These are phyloP conservation scores for Coprinopsis cinerea DNA, from an alignment of 768 basidiomycete genomes.

Conservation along the genomic window DNA sequence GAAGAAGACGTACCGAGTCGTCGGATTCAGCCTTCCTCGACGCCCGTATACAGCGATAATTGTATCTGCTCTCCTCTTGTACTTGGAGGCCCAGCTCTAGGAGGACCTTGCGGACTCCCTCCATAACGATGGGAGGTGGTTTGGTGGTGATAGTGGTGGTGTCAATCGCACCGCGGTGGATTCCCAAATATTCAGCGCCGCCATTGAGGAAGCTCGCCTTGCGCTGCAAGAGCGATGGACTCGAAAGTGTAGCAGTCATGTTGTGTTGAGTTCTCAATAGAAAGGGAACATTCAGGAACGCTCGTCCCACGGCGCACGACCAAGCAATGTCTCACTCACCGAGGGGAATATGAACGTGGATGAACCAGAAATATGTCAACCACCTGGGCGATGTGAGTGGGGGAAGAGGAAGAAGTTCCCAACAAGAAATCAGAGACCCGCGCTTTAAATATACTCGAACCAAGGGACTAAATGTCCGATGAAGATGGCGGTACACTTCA, in stretches of 20 bases:
- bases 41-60: conserved; percentile 70
- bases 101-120: conserved; percentile 62
- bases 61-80: conserved; percentile 75
- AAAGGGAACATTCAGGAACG: neutral
- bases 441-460: neutral
- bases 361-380: no score
- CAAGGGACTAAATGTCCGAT: neutral
- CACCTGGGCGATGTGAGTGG: no score
- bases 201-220: conserved; percentile 6
- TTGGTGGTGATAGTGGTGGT: conserved; percentile 75
- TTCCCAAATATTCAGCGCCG: conserved; percentile 11
- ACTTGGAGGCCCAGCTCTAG: conserved; percentile 78
- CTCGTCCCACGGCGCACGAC: neutral
- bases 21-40: conserved; percentile 23
- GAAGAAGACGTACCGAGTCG: conserved; percentile 3
- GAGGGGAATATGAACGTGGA: no score
- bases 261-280: neutral
- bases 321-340: no score
- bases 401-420: neutral
- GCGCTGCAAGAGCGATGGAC: neutral
- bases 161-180: conserved; percentile 87
- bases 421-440: neutral
- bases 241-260: neutral
- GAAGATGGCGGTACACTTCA: neutral
- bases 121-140: conserved; percentile 71